phyloP scores from a whole-genome alignment of 129 eudicot genomes.

The Artemisia argyi region DNA sequence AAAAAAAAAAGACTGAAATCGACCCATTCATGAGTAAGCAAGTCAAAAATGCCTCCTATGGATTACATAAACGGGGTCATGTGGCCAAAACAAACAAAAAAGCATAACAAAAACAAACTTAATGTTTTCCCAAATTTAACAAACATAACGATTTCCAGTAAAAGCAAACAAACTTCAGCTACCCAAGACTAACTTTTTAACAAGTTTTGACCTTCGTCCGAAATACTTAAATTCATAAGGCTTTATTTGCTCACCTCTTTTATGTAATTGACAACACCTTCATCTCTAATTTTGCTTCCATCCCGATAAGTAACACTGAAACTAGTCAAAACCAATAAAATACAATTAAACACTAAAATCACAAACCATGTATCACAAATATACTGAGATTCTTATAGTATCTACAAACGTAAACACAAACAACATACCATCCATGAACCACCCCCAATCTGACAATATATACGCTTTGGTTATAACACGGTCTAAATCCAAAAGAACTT shows the following conservation, averaged over 20 bases:
- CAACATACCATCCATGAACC: slow-evolving; percentile 95
- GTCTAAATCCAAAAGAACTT: slow-evolving; percentile 78
- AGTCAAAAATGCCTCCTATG: background rate
- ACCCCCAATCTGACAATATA: slow-evolving; percentile 91
- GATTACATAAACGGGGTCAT: background rate
- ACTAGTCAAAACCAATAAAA: slow-evolving; percentile 44
- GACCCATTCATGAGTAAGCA: background rate
- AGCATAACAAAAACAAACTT: background rate
- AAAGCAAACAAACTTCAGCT: background rate
- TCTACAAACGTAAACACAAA: background rate
- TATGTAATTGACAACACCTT: slow-evolving; percentile 51
- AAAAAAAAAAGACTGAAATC: too few relatives aligned
- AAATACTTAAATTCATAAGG: background rate
- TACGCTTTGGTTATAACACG: slow-evolving; percentile 84
- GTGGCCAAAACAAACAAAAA: background rate
- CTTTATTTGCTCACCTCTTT: slow-evolving; percentile 39
- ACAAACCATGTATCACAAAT: background rate
- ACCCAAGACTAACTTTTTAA: background rate
- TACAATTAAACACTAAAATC: slow-evolving; percentile 12
- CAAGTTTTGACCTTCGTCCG: background rate
- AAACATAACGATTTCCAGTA: background rate
- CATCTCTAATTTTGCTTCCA: slow-evolving; percentile 74
- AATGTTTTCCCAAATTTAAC: background rate
- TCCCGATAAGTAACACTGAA: slow-evolving; percentile 67
- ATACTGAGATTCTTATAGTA: background rate